A percentile compares a stretch with the other conserved stretches of the same genome.
Conservation (phyloP, 768 basidiomycete species). For the Polyporus arcularius region DNA sequence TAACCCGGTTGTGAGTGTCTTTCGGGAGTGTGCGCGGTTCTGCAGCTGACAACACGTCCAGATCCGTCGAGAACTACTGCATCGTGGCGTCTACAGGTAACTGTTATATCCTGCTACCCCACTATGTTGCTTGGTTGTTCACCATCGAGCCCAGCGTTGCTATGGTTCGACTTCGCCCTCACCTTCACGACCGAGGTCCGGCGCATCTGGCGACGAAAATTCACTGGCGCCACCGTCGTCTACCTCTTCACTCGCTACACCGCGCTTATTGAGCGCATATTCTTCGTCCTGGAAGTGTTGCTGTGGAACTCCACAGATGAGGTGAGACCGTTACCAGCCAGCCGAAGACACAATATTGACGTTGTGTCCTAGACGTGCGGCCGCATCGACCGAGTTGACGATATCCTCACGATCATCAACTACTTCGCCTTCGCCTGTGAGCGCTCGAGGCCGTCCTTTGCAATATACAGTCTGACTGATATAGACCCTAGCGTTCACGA, state of each 20-base stretch:
- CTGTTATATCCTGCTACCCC: not conserved
- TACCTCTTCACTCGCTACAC: constrained; percentile 5
- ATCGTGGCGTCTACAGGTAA: constrained; percentile 6
- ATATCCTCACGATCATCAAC: constrained; percentile 8
- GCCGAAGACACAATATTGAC: not conserved
- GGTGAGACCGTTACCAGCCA: not conserved
- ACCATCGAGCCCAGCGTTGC: not conserved
- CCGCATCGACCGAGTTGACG: constrained; percentile 10
- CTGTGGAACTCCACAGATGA: constrained; percentile 2
- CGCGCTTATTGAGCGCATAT: constrained; percentile 9
- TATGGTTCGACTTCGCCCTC: constrained; percentile 8
- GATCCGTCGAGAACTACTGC: constrained; percentile 4
- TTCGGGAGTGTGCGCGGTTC: not conserved
- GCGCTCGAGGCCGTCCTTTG: not conserved
- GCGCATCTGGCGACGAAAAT: constrained; percentile 9
- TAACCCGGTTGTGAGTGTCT: not conserved
- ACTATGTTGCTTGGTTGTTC: not conserved
- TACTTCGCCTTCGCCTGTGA: constrained; percentile 6
- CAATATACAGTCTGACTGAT: not conserved
- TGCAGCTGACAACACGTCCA: not conserved
- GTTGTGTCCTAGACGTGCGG: constrained; percentile 4
- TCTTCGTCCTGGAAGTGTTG: constrained; percentile 7
- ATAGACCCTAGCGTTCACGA: constrained; percentile 11
- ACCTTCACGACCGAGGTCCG: constrained; percentile 8
- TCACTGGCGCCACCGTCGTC: constrained; percentile 6